Conservation (phyloP, 371 early-diverging fungal genomes). For the Enterospora canceri region DNA sequence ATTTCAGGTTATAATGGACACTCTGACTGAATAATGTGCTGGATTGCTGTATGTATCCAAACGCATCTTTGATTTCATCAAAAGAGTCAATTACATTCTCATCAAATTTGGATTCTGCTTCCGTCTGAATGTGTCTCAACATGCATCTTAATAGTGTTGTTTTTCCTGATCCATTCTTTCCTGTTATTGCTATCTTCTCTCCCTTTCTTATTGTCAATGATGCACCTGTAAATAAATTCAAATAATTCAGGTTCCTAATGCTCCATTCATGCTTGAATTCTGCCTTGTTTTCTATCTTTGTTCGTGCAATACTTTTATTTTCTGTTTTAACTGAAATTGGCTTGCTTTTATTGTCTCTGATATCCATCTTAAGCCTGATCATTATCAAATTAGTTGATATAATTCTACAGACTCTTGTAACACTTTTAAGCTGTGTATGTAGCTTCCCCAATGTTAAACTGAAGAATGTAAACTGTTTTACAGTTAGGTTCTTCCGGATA, state of each 20-base stretch:
- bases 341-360: neutral
- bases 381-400: neutral
- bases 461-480: neutral
- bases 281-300: neutral
- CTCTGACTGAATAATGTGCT: constrained; percentile 42
- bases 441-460: neutral
- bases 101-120: constrained; percentile 6
- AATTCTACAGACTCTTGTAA: neutral
- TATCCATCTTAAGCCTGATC: neutral
- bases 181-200: constrained; percentile 65
- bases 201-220: constrained; percentile 54
- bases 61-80: constrained; percentile 36
- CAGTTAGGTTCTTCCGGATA: neutral
- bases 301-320: neutral
- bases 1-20: constrained; percentile 50
- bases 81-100: constrained; percentile 34
- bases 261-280: neutral
- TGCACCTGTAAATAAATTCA: neutral
- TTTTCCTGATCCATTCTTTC: constrained; percentile 96
- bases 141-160: constrained; percentile 68
- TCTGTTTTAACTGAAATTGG: neutral
- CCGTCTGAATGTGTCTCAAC: constrained; percentile 15
- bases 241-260: neutral
- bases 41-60: constrained; percentile 52
- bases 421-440: neutral